phyloP scores from a whole-genome alignment of 2,329 filamentous ascomycete genomes.

The Fusarium sp. region DNA sequence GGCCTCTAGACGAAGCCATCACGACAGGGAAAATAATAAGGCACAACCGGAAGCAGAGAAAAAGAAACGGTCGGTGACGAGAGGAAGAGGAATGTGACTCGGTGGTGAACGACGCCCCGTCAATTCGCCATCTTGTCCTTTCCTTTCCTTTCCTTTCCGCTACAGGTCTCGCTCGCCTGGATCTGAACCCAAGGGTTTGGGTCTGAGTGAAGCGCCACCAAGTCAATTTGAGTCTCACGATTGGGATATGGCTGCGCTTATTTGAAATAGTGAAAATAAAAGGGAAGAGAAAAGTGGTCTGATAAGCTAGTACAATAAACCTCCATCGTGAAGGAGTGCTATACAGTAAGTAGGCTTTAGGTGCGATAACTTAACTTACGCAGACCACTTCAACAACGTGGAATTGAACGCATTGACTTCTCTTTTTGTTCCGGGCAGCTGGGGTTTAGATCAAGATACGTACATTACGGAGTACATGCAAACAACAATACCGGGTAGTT shows the following conservation, averaged over 20 bases:
- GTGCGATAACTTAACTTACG: neutral
- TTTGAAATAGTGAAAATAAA: constrained; percentile 11
- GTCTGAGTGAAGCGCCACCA: constrained; percentile 15
- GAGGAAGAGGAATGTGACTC: constrained; percentile 34
- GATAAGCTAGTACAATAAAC: neutral
- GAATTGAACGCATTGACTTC: constrained; percentile 11
- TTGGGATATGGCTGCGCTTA: constrained; percentile 3
- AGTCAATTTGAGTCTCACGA: neutral
- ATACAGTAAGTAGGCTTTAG: too few species aligned
- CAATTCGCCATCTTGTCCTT: neutral
- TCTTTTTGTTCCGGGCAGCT: neutral
- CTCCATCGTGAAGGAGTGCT: neutral
- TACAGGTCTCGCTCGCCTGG: constrained; percentile 15
- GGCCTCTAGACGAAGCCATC: constrained; percentile 26
- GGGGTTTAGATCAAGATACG: neutral
- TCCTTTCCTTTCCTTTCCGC: neutral
- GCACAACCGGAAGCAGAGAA: neutral
- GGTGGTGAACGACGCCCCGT: constrained; percentile 16
- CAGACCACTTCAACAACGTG: constrained; percentile 18
- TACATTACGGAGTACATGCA: neutral
- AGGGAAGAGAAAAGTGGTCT: constrained; percentile 1
- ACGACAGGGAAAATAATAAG: neutral
- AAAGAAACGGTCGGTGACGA: constrained; percentile 21
- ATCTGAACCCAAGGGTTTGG: constrained; percentile 27
- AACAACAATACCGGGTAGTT: neutral